Conservation (phyloP, 495 filamentous ascomycete species). For the Lindgomyces ingoldianus region DNA sequence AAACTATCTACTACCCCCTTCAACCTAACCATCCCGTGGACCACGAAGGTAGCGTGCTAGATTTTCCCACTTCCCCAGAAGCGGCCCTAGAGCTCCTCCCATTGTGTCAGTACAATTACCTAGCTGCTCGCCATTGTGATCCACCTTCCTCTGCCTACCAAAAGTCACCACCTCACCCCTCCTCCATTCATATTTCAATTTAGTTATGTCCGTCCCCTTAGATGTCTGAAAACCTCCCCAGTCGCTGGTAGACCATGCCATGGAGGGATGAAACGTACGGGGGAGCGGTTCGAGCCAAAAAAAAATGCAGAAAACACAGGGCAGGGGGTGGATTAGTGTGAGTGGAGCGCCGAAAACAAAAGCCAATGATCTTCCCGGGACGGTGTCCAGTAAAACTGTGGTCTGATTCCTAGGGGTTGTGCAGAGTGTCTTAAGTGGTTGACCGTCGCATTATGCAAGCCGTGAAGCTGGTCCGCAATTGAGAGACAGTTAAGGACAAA, state of each 20-base stretch:
- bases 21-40: conserved; percentile 12
- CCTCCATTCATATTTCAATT: conserved; percentile 29
- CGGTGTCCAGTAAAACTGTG: conserved; percentile 28
- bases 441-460: conserved; percentile 5
- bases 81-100: conserved; percentile 28
- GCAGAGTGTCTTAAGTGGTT: conserved; percentile 8
- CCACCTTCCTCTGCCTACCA: not conserved
- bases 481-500: conserved; percentile 21
- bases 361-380: conserved; percentile 22
- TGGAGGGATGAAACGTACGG: conserved; percentile 16
- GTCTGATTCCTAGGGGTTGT: conserved; percentile 2
- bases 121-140: conserved; percentile 23
- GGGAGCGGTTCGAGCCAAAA: conserved; percentile 6
- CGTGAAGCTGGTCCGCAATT: conserved; percentile 1
- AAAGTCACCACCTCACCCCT: not conserved
- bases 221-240: conserved; percentile 36
- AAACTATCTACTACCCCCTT: not conserved
- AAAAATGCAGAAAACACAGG: conserved; percentile 19
- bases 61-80: conserved; percentile 33
- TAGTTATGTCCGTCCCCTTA: conserved; percentile 37
- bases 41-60: conserved; percentile 24
- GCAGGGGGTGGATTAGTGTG: conserved; percentile 30
- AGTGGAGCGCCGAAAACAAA: conserved; percentile 30
- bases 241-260: conserved; percentile 39
- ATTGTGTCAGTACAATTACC: conserved; percentile 2